Evolutionary conservation across 495 filamentous ascomycete genomes (phyloP), one percentile per base, ranked within the genome.

Genomic region (Poronia punctata): DNA sequence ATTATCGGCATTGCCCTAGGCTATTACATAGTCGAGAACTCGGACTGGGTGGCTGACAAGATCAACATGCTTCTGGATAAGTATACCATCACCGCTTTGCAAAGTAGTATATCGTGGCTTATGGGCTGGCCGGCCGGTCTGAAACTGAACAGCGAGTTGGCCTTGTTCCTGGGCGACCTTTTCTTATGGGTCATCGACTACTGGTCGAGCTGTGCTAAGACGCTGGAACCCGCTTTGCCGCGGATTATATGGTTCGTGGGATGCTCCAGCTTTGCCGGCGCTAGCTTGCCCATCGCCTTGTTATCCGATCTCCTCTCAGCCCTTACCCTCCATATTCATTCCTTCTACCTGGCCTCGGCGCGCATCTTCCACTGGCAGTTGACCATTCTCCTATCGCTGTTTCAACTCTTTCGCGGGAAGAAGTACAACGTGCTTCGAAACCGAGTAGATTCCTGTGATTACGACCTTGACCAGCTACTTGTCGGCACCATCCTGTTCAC

Each of bases 161-260:
- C 88, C 2, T 72, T 77, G 16, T 99, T 99, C 48, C 76, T 99
- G 2, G 93, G 92, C 46, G 88, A 95, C 48, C 62, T 99, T 8
- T 97, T 97, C 55, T 61, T 97, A 1, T 97, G 93, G 92, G 92
- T 99, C 24, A 96, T 99, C 47, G 87, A 95, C 45, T 89, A 94
- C 53, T 99, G 93, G 93, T 83, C 83, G 37, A 82, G 77, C 38
- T 89, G 79, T 57, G 84, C 94, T 50, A 69, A 66, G 31, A 77
- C 80, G 24, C 70, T 98, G 5, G 75, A 82, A 31, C 88, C 89
- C 0, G 74, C 79, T 19, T 70, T 99, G 8, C 90, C 92, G 9
- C 76, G 81, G 36, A 70, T 99, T 34, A 87, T 97, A 41, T 90
- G 85, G 68, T 81, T 96, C 51, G 87, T 99, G 34, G 92, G 92